Conservation (phyloP, 2,329 filamentous ascomycete genomes). For the Metarhizium brunneum region DNA sequence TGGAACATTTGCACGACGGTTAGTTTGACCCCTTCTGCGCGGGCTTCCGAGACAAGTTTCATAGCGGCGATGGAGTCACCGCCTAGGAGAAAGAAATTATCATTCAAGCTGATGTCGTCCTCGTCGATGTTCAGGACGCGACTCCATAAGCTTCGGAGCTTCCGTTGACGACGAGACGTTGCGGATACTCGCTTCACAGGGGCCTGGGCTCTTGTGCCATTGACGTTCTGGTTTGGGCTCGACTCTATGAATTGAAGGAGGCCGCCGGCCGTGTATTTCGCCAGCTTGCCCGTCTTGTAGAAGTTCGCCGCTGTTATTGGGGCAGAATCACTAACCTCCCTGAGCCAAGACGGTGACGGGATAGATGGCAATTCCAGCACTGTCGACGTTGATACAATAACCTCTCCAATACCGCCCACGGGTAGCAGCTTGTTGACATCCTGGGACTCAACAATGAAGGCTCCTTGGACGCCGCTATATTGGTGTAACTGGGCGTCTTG, state of each 20-base stretch:
- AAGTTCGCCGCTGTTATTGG: conserved; percentile 12
- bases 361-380: conserved; percentile 16
- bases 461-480: conserved; percentile 17
- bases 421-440: conserved; percentile 27
- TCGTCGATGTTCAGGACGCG: conserved; percentile 33
- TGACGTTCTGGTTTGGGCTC: neutral
- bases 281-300: conserved; percentile 31
- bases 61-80: conserved; percentile 53
- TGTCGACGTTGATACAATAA: conserved; percentile 27
- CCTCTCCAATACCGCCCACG: conserved; percentile 32
- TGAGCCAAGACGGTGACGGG: conserved; percentile 20
- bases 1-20: conserved; percentile 48
- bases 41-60: conserved; percentile 48
- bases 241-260: conserved; percentile 20
- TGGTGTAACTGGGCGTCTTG: neutral
- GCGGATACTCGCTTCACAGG: neutral
- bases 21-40: conserved; percentile 36
- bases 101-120: conserved; percentile 39
- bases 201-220: conserved; percentile 2
- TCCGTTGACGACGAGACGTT: conserved; percentile 4
- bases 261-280: conserved; percentile 24
- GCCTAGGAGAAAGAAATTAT: conserved; percentile 52
- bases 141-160: conserved; percentile 38
- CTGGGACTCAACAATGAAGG: conserved; percentile 31
- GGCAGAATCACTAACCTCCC: conserved; percentile 4